These are phyloP conservation scores for Mycena venus DNA, from an alignment of 768 basidiomycete genomes.

Conservation along the genomic window DNA sequence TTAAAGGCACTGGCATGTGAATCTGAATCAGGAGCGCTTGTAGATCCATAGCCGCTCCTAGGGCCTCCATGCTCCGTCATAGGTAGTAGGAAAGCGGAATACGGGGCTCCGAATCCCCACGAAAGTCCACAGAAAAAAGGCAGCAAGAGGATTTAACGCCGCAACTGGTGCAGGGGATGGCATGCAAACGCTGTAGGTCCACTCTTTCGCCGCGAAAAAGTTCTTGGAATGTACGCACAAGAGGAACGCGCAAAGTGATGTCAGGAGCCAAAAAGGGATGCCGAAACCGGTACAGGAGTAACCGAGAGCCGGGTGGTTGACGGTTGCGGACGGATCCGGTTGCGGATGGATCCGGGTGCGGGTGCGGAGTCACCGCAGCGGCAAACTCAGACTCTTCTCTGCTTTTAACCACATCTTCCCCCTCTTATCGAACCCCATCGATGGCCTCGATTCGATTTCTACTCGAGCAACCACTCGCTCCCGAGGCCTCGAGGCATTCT, in stretches of 20 bases:
- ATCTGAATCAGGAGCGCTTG: neutral
- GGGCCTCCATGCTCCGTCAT: neutral
- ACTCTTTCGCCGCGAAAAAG: neutral
- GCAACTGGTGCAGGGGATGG: neutral
- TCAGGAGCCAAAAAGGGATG: neutral
- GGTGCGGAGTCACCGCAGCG: too few relatives aligned
- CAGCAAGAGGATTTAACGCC: neutral
- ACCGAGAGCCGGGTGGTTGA: neutral
- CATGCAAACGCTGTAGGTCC: neutral
- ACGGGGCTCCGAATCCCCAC: slow-evolving; percentile 16
- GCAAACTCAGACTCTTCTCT: neutral
- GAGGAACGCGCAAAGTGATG: neutral
- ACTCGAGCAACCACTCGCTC: neutral
- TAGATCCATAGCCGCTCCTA: neutral
- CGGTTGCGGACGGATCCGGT: too few relatives aligned
- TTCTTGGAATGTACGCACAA: neutral
- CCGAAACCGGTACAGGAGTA: neutral
- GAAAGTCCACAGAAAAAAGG: neutral
- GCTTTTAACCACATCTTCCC: neutral
- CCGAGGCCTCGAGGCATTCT: neutral
- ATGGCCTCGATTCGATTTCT: neutral
- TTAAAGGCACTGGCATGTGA: slow-evolving; percentile 20
- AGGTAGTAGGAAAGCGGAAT: neutral
- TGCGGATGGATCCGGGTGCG: too few relatives aligned
- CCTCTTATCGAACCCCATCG: slow-evolving; percentile 12